Conservation (phyloP, 2,329 filamentous ascomycete species). For the Neofusicoccum ribis region DNA sequence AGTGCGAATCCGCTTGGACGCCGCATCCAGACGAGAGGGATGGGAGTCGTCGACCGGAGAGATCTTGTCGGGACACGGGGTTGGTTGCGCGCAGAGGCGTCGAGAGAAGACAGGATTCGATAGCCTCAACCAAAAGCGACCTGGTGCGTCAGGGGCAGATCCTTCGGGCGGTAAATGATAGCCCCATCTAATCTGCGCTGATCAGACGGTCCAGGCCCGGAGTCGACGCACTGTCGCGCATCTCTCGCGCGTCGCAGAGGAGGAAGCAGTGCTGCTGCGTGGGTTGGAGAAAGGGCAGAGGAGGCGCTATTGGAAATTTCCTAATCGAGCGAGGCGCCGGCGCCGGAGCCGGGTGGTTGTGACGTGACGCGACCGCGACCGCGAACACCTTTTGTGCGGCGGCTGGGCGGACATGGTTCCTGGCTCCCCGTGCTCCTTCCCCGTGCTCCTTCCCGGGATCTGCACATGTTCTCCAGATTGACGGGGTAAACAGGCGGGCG, state of each 20-base stretch:
- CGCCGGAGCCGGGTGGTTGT: neutral
- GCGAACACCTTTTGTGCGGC: no score
- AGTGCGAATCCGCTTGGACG: no score
- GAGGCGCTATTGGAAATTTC: constrained; percentile 15
- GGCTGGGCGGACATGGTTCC: neutral
- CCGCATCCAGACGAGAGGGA: no score
- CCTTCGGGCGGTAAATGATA: neutral
- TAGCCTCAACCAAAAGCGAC: no score
- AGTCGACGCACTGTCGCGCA: neutral
- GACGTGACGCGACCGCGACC: neutral
- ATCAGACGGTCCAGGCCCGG: constrained; percentile 3
- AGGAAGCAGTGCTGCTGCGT: no score
- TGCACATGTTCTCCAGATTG: neutral
- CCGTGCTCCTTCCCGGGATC: neutral
- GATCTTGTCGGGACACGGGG: no score
- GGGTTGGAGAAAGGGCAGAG: neutral
- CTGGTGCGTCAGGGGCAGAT: no score
- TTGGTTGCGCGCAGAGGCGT: no score
- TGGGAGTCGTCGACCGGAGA: no score
- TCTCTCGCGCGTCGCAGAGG: no score
- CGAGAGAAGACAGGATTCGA: no score
- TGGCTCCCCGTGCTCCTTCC: neutral
- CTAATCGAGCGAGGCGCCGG: neutral
- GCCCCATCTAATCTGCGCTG: neutral
- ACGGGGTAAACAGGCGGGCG: neutral